Evolutionary conservation across 1,139 yeast genomes (phyloP), one percentile per base, ranked within the genome.

Genomic region (Candida gigantensis): DNA sequence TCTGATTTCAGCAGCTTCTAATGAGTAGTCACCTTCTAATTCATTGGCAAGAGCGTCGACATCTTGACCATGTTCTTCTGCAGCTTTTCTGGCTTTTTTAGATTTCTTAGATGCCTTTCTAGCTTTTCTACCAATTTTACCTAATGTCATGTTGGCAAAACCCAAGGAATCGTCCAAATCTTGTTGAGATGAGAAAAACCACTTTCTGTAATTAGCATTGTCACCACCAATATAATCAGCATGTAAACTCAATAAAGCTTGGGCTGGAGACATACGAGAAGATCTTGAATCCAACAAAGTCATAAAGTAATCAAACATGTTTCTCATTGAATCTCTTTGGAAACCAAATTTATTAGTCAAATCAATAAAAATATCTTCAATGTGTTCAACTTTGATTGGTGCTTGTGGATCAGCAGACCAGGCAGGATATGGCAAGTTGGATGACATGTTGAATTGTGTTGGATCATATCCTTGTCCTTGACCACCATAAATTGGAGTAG

Each of bases 261-360:
- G 96, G 44, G 88, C 85, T 17, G 98, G 97, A 13, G 97, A 81
- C 96, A 90, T 88, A 66, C 98, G 84, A 36, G 97, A 88, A 8
- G 97, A 79, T 60, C 97, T 81, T 7, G 98, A 92, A 59, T 94
- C 98, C 39, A 84, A 59, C 44, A 81, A 67, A 16, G 76, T 62
- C 68, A 84, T 53, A 17, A 82, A 60, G 51, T 78, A 80, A 45
- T 81, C 85, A 65, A 82, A 92, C 87, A 90, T 86, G 67, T 94
- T 94, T 68, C 95, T 81, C 92, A 88, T 88, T 18, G 96, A 87
- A 59, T 90, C 97, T 65, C 95, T 79, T 72, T 94, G 98, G 78
- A 94, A 94, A 46, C 98, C 98, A 65, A 94, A 89, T 64, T 85
- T 84, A 65, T 84, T 83, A 42, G 96, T 74, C 59, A 94, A 72